Percentiles rank a stretch among this genome's conserved stretches.
phyloP scores from a whole-genome alignment of 73 alveolate genomes.

The Paramecium bursaria region DNA sequence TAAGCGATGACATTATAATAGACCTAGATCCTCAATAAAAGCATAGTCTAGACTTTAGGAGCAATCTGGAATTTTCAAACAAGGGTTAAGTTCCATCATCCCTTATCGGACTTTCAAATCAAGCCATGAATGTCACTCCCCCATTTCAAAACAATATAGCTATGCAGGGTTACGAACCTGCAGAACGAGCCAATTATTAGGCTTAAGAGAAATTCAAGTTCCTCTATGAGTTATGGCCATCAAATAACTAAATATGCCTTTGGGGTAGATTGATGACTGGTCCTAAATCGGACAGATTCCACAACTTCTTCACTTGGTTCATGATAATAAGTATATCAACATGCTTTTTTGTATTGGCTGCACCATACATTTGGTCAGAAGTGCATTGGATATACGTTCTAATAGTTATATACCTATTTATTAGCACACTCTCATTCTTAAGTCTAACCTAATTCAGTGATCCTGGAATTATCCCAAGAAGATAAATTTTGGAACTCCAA shows the following conservation, averaged over 20 bases:
- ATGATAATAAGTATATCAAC: conserved; percentile 58
- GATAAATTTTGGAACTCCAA: conserved; percentile 61
- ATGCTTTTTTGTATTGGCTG: conserved; percentile 60
- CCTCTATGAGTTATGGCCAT: conserved; percentile 73
- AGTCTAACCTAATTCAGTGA: conserved; percentile 71
- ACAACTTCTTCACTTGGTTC: conserved; percentile 58
- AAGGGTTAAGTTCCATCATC: conserved; percentile 33
- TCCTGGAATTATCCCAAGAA: conserved; percentile 79
- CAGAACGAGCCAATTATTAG: background rate
- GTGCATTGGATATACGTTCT: conserved; percentile 55
- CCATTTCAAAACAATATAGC: background rate
- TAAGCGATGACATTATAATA: conserved; percentile 8
- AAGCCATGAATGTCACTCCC: conserved; percentile 13
- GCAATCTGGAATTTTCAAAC: conserved; percentile 45
- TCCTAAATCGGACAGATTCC: conserved; percentile 66
- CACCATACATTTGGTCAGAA: conserved; percentile 71
- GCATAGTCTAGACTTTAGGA: conserved; percentile 5
- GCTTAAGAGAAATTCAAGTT: background rate
- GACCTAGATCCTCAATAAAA: background rate
- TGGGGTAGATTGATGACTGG: conserved; percentile 74
- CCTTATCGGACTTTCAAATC: conserved; percentile 34
- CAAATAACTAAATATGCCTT: conserved; percentile 68
- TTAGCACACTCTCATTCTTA: conserved; percentile 62
- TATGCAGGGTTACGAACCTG: background rate
- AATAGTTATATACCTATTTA: conserved; percentile 53